Base-by-base conservation (phyloP, 495 filamentous ascomycete genomes). In the Penicillium soppii region DNA sequence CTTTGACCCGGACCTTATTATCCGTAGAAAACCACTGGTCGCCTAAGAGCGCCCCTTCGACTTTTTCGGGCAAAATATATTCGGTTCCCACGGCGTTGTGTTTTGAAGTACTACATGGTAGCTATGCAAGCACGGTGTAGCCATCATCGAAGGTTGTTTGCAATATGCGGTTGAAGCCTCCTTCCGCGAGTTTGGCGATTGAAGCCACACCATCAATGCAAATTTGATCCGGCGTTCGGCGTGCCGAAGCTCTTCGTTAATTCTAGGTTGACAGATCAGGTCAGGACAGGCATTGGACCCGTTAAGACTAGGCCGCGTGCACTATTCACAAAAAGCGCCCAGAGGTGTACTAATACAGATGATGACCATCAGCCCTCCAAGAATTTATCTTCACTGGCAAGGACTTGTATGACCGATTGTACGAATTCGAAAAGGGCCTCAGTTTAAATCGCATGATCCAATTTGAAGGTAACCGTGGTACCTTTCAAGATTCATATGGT, bases 91-190 rank as follows among this genome's bases (percentile, higher is more conserved):
- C 63, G 5, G 57, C 12, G 37, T 69, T 61, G 39, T 58, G 36
- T 47, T 65, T 66, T 7, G 66, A 67, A 5, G 42, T 39, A n/a
- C 43, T 50, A 42, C 62, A 70, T 1, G 67, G 69, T 5, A 69
- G 36, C 17, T 62, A 48, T 23, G 62, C 58, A 52, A 71, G 47
- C 21, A 68, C 20, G 47, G 53, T 17, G 27, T 53, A 56, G 9
- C 60, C 59, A 33, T 69, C 62, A 12, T 53, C 29, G 49, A 68
- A 60, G 17, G 57, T 58, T 37, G 59, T 19, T 29, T 58, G 41
- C 19, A 68, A 58, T n/a, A 62, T 49, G 20, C 66, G 53, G 41
- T 69, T 71, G 43, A 66, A 66, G 25, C 64, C 68, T 9, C 68
- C 68, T 47, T 69, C 66, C 3, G 64, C 64, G 37, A 69, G 57